Evolutionary conservation across 2,329 filamentous ascomycete species (phyloP).

Genomic region (Trichoderma atrobrunneum): DNA sequence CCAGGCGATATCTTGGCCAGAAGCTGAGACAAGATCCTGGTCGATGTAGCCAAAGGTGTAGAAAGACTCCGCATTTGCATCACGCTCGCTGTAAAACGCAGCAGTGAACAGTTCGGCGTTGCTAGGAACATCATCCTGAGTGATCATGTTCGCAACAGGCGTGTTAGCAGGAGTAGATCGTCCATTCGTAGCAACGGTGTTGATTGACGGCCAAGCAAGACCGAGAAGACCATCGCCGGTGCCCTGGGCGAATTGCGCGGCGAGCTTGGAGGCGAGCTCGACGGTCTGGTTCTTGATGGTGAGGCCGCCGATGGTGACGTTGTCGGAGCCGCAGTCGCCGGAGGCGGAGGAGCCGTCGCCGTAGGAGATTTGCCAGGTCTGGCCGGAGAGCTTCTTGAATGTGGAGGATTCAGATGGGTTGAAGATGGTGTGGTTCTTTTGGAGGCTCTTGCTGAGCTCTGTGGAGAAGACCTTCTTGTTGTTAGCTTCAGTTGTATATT

Average conservation of each 20-base stretch:
- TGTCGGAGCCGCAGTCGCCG: slow-evolving; percentile 44
- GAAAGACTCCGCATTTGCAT: slow-evolving; percentile 39
- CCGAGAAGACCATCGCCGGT: slow-evolving; percentile 46
- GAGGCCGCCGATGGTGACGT: slow-evolving; percentile 41
- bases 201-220: slow-evolving; percentile 42
- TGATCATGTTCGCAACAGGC: slow-evolving; percentile 53
- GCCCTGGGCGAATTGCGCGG: slow-evolving; percentile 36
- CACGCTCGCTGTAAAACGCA: slow-evolving; percentile 36
- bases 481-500: background rate
- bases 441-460: slow-evolving; percentile 36
- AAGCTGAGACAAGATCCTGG: slow-evolving; percentile 51
- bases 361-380: slow-evolving; percentile 43
- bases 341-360: slow-evolving; percentile 44
- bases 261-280: slow-evolving; percentile 42
- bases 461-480: slow-evolving; percentile 45
- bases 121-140: slow-evolving; percentile 41
- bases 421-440: slow-evolving; percentile 41
- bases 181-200: slow-evolving; percentile 39
- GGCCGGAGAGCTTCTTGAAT: slow-evolving; percentile 35
- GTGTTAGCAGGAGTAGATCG: slow-evolving; percentile 45
- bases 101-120: slow-evolving; percentile 26
- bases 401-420: slow-evolving; percentile 38
- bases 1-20: slow-evolving; percentile 60
- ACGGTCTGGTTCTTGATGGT: slow-evolving; percentile 43
- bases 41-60: slow-evolving; percentile 77